Evolutionary conservation across 306 rosid species (phyloP).

Genomic region (Lathyrus tuberosus): DNA sequence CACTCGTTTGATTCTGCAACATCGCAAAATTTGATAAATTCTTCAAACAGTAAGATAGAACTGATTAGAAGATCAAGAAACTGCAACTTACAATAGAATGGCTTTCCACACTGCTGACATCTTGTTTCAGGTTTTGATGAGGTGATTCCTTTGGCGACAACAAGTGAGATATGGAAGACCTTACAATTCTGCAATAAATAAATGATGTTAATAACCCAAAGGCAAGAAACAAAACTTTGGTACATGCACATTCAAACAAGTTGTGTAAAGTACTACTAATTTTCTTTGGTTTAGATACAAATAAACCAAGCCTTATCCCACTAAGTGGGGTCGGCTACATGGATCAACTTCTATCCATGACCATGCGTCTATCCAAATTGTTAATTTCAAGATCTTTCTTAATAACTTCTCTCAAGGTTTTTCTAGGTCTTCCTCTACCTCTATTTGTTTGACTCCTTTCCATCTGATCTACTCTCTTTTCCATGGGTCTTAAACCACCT

Average conservation of each 20-base stretch:
- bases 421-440: no score
- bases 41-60: constrained; percentile 19
- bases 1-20: constrained; percentile 56
- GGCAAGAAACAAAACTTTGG: constrained; percentile 25
- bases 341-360: no score
- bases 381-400: no score
- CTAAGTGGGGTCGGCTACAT: no score
- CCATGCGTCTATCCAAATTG: no score
- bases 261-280: constrained; percentile 13
- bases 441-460: no score
- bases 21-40: constrained; percentile 7
- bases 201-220: constrained; percentile 19
- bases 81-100: constrained; percentile 54
- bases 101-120: constrained; percentile 48
- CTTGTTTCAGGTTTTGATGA: constrained; percentile 44
- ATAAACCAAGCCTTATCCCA: neutral
- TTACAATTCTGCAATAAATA: constrained; percentile 64
- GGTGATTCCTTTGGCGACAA: constrained; percentile 48
- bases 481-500: no score
- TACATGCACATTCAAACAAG: constrained; percentile 26
- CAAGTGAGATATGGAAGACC: constrained; percentile 64
- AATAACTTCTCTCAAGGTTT: no score
- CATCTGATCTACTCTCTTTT: no score
- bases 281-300: constrained; percentile 3
- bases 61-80: constrained; percentile 20